Conservation (phyloP, 2,329 filamentous ascomycete species). For the Neurospora sp. region DNA sequence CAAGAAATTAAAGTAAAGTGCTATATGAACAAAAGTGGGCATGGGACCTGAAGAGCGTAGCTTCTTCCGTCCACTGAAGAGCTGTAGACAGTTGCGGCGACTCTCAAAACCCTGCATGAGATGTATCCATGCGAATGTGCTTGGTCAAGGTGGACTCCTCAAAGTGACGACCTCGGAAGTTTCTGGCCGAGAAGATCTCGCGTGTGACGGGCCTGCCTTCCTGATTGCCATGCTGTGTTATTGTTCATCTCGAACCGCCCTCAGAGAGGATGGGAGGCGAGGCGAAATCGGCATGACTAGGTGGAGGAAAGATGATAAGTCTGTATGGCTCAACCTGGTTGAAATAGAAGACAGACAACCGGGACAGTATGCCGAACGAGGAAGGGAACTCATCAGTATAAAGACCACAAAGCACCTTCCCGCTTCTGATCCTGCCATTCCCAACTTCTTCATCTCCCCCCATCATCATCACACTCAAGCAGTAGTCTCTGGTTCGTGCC, state of each 20-base stretch:
- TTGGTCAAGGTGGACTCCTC: constrained; percentile 14
- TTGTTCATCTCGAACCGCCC: neutral
- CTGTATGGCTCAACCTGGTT: neutral
- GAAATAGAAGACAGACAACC: constrained; percentile 1
- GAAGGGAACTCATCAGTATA: constrained; percentile 14
- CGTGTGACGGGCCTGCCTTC: constrained; percentile 24
- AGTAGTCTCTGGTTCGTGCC: constrained; percentile 8
- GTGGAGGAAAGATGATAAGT: neutral
- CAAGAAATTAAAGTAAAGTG: constrained; percentile 15
- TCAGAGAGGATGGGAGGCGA: neutral
- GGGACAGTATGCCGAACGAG: constrained; percentile 3
- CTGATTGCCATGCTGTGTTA: constrained; percentile 21
- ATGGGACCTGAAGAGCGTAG: constrained; percentile 14
- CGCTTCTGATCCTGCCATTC: constrained; percentile 2
- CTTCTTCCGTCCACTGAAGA: neutral
- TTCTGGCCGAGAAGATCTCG: constrained; percentile 18
- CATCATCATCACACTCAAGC: constrained; percentile 6
- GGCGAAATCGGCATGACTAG: constrained; percentile 2
- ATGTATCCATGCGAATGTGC: constrained; percentile 13
- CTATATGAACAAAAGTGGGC: constrained; percentile 14
- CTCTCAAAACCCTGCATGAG: constrained; percentile 14
- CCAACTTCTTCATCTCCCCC: constrained; percentile 6
- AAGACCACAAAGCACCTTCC: constrained; percentile 14
- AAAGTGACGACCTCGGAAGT: constrained; percentile 19
- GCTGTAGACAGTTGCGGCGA: constrained; percentile 4